Base-by-base conservation (phyloP, 2,329 filamentous ascomycete species). In the Canariomyces notabilis region DNA sequence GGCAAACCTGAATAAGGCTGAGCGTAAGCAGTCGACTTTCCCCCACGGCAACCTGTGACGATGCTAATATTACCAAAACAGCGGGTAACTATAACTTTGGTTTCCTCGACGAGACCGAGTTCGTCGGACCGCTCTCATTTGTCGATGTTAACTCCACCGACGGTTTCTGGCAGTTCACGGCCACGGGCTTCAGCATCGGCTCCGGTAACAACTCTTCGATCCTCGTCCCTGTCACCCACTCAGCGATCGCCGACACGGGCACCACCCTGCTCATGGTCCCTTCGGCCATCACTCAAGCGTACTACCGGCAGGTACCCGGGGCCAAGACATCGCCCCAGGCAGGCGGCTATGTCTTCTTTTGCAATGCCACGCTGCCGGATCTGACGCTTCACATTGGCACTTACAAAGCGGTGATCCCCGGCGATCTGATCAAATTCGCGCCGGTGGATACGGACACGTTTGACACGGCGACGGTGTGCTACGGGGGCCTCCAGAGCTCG, bases 201-300 rank as follows among this genome's bases (percentile, higher is more conserved):
- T 43, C 40, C 4, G 31, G 18, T 33, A 34, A 38, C 36, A 31
- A 42, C 37, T 33, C 45, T 11, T 18, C 26, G 46, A 37, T 46
- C 23, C 54, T 66, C 47, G 61, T 64, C 39, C 58, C 62, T 31
- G 44, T 61, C 37, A 58, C 65, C 49, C 73, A 80, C 62, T 55
- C 61, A 34, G 73, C 72, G 57, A 84, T 85, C 64, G 77, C 77
- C 59, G 81, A 85, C 68, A 85, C 81, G 11, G 82, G 81, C 52
- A 84, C 81, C 55, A 81, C 79, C 14, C 76, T 85, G 34, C 63
- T 83, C 50, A 71, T 81, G 61, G 64, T 83, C 37, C 73, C 75
- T 37, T 58, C 69, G 53, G 55, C 61, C 41, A 67, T 79, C 54
- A 71, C 75, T 52, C 51, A 63, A 4, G 72, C 68, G 46, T 84